Conservation (phyloP, 106 monocot species). For the Iris macrosiphon region DNA sequence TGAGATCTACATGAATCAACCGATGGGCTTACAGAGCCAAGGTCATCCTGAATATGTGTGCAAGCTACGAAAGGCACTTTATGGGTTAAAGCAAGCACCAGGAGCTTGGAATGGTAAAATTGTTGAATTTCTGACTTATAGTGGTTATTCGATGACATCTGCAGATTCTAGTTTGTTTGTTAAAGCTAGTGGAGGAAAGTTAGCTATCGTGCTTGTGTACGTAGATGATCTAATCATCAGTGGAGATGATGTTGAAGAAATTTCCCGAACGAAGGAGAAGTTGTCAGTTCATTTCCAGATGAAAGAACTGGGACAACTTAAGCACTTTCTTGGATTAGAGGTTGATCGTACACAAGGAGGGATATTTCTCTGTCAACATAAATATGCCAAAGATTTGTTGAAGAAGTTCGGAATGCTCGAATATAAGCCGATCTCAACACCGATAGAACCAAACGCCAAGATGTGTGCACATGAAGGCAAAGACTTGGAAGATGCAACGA, state of each 20-base stretch:
- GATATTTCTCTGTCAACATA: slow-evolving; percentile 22
- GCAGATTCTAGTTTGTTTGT: slow-evolving; percentile 22
- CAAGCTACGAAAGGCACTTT: slow-evolving; percentile 13
- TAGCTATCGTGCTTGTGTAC: slow-evolving; percentile 16
- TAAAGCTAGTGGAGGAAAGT: slow-evolving; percentile 1
- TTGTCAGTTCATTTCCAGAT: slow-evolving; percentile 4
- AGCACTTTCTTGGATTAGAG: slow-evolving; percentile 24
- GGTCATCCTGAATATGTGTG: slow-evolving; percentile 3
- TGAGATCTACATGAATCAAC: slow-evolving; percentile 22
- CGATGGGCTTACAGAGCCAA: slow-evolving; percentile 1
- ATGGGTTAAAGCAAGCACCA: slow-evolving; percentile 28
- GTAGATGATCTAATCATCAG: slow-evolving; percentile 24
- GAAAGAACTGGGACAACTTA: slow-evolving; percentile 16
- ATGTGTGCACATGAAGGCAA: slow-evolving; percentile 16
- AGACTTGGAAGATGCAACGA: slow-evolving; percentile 12
- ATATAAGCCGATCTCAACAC: slow-evolving; percentile 13
- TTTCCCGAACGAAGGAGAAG: not conserved
- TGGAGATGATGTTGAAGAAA: slow-evolving; percentile 9
- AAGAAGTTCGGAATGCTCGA: slow-evolving; percentile 11
- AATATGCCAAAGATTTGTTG: slow-evolving; percentile 21
- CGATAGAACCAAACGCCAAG: slow-evolving; percentile 20
- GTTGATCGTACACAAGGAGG: slow-evolving; percentile 11
- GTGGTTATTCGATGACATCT: not conserved
- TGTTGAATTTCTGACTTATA: slow-evolving; percentile 1
- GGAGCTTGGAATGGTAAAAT: slow-evolving; percentile 29